phyloP scores from a whole-genome alignment of 306 rosid genomes.

The Cajanus cajan region DNA sequence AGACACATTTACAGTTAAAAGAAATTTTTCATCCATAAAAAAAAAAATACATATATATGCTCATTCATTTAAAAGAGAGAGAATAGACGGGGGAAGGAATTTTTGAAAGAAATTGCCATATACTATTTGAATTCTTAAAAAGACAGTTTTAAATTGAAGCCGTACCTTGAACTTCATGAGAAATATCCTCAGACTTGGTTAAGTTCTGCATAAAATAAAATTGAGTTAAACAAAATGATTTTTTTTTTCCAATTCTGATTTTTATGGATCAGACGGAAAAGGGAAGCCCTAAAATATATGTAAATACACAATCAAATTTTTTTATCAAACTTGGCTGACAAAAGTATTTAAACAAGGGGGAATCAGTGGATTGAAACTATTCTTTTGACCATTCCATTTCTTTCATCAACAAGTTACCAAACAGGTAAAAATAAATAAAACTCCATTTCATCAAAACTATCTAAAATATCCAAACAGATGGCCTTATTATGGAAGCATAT shows the following conservation, averaged over 20 bases:
- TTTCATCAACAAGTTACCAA: neutral
- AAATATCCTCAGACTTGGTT: slow-evolving; percentile 35
- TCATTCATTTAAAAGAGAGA: neutral
- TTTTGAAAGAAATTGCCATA: slow-evolving; percentile 7
- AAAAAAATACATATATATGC: too few relatives aligned
- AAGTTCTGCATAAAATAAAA: slow-evolving; percentile 47
- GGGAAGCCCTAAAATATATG: neutral
- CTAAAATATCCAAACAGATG: neutral
- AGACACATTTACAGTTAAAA: slow-evolving; percentile 7
- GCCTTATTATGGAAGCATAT: neutral
- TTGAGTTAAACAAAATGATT: neutral
- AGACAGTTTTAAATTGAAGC: slow-evolving; percentile 1
- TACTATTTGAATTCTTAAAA: neutral
- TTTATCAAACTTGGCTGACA: too few relatives aligned
- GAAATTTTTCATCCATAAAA: neutral
- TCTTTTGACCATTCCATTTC: neutral
- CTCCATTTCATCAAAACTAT: neutral
- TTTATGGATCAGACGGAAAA: neutral
- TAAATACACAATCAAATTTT: neutral
- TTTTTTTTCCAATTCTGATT: neutral
- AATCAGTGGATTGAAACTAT: neutral
- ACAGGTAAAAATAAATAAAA: neutral
- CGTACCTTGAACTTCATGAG: slow-evolving; percentile 54
- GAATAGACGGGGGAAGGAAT: neutral
- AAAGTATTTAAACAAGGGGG: neutral